Evolutionary conservation across 164 flowering plant species (phyloP), one percentile per base, ranked within the genome.

Genomic region (Aristolochia californica): DNA sequence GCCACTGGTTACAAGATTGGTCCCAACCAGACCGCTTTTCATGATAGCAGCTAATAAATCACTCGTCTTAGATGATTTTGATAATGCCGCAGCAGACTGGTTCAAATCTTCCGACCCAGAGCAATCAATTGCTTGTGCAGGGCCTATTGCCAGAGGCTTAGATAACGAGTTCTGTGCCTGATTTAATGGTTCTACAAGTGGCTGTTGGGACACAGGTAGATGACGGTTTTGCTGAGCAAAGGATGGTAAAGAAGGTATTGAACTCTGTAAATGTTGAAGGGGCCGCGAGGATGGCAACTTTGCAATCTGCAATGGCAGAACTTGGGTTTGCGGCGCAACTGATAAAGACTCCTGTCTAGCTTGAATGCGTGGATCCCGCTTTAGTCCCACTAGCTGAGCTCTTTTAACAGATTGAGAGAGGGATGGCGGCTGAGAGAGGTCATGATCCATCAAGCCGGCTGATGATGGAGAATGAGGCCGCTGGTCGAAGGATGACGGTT

Each of bases 31-130:
- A 51, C 84, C 87, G 66, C 80, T 75, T 28, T 82, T 80, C 75
- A 78, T 64, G 56, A 82, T 75, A 25, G 87, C 81, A 66, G 83
- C 79, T 70, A 80, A 69, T 63, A 85, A 67, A 71, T 69, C 77
- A 66, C 80, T 68, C 0, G 81, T 70, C 51, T 73, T 78, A 10
- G 83, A 67, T 50, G 70, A 68, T 44, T 62, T 83, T 18, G 72
- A 45, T 23, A 60, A 43, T 54, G 79, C 81, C 48, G 66, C 53
- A 23, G 65, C 48, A 49, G 62, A 66, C 48, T 60, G 56, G 67
- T 40, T 68, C 17, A 67, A 51, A 49, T 64, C 60, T 13, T 70
- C 76, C 13, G 75, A 65, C 22, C 34, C 59, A 40, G 77, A 64
- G 54, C 48, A 61, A 21, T 55, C 79, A 2, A 27, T 9, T 15